Conservation (phyloP, 768 basidiomycete species). For the Dioszegia aurantiaca region DNA sequence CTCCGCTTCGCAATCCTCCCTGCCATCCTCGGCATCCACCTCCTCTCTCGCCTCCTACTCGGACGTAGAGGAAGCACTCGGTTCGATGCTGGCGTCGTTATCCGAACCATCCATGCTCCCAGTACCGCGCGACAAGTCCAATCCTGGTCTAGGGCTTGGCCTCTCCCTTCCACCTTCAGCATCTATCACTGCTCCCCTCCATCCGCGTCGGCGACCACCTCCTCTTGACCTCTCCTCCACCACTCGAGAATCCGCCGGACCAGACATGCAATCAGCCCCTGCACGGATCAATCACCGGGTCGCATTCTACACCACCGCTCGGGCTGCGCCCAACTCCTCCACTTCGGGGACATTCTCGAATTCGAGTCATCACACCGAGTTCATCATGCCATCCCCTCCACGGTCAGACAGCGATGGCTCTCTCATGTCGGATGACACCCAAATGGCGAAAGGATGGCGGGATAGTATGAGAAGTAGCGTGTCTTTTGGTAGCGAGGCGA, state of each 20-base stretch:
- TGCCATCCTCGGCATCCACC: slow-evolving; percentile 28
- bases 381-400: slow-evolving; percentile 2
- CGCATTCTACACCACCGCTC: slow-evolving; percentile 40
- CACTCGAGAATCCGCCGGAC: slow-evolving; percentile 11
- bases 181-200: slow-evolving; percentile 33
- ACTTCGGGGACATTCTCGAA: slow-evolving; percentile 31
- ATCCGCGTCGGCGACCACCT: slow-evolving; percentile 20
- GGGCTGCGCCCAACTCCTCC: slow-evolving; percentile 34
- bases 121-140: neutral
- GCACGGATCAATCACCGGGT: slow-evolving; percentile 36
- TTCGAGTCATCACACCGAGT: slow-evolving; percentile 4
- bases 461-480: slow-evolving; percentile 27
- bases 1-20: slow-evolving; percentile 27
- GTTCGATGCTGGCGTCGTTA: slow-evolving; percentile 45
- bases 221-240: slow-evolving; percentile 26
- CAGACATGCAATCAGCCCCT: slow-evolving; percentile 24
- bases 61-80: slow-evolving; percentile 45
- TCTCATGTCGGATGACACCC: slow-evolving; percentile 1
- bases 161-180: slow-evolving; percentile 19
- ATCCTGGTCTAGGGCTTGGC: slow-evolving; percentile 41
- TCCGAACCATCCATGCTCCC: slow-evolving; percentile 20
- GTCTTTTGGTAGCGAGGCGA: slow-evolving; percentile 34
- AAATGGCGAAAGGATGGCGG: slow-evolving; percentile 5
- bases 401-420: slow-evolving; percentile 7
- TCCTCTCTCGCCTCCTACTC: slow-evolving; percentile 41